These are phyloP conservation scores for Dictyostelium purpureum DNA, from an alignment of 78 protist species.

Conservation along the genomic window DNA sequence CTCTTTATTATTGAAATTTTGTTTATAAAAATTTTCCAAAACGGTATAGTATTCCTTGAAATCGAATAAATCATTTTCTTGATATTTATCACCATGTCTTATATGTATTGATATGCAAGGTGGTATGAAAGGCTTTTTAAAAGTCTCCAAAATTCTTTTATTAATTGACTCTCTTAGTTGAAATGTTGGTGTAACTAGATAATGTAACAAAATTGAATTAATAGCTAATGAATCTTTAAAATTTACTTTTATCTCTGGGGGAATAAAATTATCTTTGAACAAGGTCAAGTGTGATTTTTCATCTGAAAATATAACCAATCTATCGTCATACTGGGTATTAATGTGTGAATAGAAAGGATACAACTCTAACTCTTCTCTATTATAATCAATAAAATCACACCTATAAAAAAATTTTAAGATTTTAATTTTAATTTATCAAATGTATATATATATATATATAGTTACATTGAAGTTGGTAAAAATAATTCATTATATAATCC, in stretches of 20 bases:
- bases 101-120: not conserved
- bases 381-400: not conserved
- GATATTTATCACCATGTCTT: not conserved
- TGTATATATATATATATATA: too few relatives aligned
- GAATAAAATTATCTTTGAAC: not conserved
- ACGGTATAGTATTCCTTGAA: not conserved
- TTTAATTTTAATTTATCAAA: too few relatives aligned
- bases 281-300: not conserved
- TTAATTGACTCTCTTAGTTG: not conserved
- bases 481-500: not conserved
- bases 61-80: not conserved
- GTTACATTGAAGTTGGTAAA: not conserved
- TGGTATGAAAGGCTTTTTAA: not conserved
- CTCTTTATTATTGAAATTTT: too few relatives aligned
- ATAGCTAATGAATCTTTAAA: not conserved
- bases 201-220: not conserved
- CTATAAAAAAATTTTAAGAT: too few relatives aligned
- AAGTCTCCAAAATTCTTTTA: not conserved
- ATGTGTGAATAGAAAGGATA: not conserved
- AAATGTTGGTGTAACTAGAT: not conserved
- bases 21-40: not conserved
- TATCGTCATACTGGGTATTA: not conserved
- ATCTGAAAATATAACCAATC: too few relatives aligned
- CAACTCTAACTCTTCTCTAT: not conserved
- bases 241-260: not conserved